These are phyloP conservation scores for Dinochytrium kinnereticum DNA, from an alignment of 371 early-diverging fungal species.

Conservation along the genomic window DNA sequence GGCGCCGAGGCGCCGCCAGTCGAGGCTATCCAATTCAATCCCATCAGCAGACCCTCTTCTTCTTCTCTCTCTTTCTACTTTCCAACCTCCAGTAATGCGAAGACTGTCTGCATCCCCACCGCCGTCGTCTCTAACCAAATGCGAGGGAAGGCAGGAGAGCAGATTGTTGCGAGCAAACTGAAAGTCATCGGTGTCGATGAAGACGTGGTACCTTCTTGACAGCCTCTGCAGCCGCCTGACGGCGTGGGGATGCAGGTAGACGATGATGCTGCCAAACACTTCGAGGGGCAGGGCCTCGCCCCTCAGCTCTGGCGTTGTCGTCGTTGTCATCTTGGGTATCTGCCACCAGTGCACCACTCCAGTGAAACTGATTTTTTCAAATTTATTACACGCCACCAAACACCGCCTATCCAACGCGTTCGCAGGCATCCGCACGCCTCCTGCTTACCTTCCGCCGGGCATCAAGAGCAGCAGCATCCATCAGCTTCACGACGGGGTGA, in stretches of 20 bases:
- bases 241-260: background rate
- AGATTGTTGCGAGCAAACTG: conserved; percentile 4
- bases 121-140: background rate
- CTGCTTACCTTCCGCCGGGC: too few relatives aligned
- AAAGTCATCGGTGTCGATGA: conserved; percentile 6
- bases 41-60: background rate
- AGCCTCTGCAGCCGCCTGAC: background rate
- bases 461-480: too few relatives aligned
- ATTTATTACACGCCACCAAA: too few relatives aligned
- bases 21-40: background rate
- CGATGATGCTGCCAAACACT: background rate
- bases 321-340: too few relatives aligned
- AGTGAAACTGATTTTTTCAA: too few relatives aligned
- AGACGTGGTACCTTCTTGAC: background rate
- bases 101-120: too few relatives aligned
- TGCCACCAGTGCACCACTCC: too few relatives aligned
- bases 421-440: too few relatives aligned
- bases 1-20: background rate
- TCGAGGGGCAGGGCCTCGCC: background rate
- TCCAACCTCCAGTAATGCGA: too few relatives aligned
- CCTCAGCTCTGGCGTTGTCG: background rate
- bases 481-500: too few relatives aligned
- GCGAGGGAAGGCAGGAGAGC: background rate
- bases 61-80: too few relatives aligned
- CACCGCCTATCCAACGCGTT: too few relatives aligned